Conservation (phyloP, 2,329 filamentous ascomycete species). For the Botrytis squamosa region DNA sequence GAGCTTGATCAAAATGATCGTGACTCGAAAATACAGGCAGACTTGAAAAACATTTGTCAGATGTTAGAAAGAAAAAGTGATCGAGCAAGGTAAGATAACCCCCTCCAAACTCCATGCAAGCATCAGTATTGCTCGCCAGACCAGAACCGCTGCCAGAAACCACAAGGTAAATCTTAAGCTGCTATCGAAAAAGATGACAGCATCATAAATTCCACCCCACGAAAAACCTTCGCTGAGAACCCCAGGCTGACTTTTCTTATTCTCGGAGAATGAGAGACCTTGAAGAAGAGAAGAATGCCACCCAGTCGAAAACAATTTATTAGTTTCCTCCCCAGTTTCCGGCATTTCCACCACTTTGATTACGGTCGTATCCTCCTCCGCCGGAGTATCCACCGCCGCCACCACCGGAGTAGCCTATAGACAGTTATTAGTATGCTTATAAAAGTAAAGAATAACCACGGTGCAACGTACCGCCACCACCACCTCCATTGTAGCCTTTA, state of each 20-base stretch:
- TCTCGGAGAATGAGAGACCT: conserved; percentile 16
- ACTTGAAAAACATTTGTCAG: conserved; percentile 29
- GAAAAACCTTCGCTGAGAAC: conserved; percentile 39
- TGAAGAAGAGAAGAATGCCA: conserved; percentile 9
- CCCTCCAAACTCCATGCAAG: conserved; percentile 40
- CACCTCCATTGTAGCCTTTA: conserved; percentile 21
- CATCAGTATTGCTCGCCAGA: conserved; percentile 35
- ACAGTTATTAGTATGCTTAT: neutral
- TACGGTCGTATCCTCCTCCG: conserved; percentile 12
- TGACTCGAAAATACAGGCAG: conserved; percentile 31
- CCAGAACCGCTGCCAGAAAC: conserved; percentile 38
- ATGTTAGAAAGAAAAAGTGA: conserved; percentile 32
- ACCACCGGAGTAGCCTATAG: conserved; percentile 14
- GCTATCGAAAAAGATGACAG: conserved; percentile 32
- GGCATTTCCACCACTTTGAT: conserved; percentile 17
- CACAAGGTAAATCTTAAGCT: conserved; percentile 34
- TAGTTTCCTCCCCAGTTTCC: conserved; percentile 17
- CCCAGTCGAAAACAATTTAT: conserved; percentile 13
- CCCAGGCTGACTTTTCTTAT: conserved; percentile 40
- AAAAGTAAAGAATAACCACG: neutral
- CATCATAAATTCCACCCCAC: conserved; percentile 34
- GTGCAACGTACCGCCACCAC: conserved; percentile 21
- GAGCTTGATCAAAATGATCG: conserved; percentile 38
- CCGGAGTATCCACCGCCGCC: conserved; percentile 13
- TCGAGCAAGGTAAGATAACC: conserved; percentile 33